phyloP scores from a whole-genome alignment of 306 rosid genomes.

The Prunus davidiana region DNA sequence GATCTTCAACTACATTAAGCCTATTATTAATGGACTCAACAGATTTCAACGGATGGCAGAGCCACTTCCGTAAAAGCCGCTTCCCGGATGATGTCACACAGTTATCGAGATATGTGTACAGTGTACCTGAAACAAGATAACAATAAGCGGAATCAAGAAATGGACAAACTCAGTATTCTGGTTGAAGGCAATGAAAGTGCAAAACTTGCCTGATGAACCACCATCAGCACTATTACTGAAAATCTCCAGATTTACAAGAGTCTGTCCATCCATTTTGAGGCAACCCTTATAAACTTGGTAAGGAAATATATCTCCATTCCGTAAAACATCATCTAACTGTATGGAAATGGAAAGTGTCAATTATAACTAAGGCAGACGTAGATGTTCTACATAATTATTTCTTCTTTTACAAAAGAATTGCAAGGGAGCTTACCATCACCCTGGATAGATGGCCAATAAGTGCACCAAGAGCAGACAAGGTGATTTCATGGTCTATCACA shows the following conservation, averaged over 20 bases:
- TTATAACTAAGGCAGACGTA: constrained; percentile 19
- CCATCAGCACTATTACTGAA: constrained; percentile 86
- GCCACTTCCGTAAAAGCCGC: constrained; percentile 85
- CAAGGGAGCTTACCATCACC: constrained; percentile 65
- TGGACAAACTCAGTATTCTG: constrained; percentile 2
- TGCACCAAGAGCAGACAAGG: constrained; percentile 73
- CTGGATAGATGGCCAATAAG: constrained; percentile 78
- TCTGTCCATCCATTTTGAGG: constrained; percentile 97
- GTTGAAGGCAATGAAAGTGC: constrained; percentile 16
- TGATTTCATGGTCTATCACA: constrained; percentile 47
- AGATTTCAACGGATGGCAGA: constrained; percentile 85
- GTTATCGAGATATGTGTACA: constrained; percentile 75
- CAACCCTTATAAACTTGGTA: constrained; percentile 83
- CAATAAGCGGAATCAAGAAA: constrained; percentile 19
- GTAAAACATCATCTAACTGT: constrained; percentile 75
- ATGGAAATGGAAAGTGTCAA: constrained; percentile 22
- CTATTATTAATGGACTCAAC: constrained; percentile 65
- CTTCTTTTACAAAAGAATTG: constrained; percentile 2
- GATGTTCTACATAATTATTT: constrained; percentile 1
- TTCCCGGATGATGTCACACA: constrained; percentile 84
- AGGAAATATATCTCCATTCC: constrained; percentile 67
- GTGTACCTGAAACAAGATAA: constrained; percentile 60
- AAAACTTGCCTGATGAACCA: constrained; percentile 69
- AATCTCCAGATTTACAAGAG: constrained; percentile 85
- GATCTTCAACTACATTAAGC: constrained; percentile 70